phyloP scores from a whole-genome alignment of 176 grass and related monocot genomes.

The Oryza glumipatula region DNA sequence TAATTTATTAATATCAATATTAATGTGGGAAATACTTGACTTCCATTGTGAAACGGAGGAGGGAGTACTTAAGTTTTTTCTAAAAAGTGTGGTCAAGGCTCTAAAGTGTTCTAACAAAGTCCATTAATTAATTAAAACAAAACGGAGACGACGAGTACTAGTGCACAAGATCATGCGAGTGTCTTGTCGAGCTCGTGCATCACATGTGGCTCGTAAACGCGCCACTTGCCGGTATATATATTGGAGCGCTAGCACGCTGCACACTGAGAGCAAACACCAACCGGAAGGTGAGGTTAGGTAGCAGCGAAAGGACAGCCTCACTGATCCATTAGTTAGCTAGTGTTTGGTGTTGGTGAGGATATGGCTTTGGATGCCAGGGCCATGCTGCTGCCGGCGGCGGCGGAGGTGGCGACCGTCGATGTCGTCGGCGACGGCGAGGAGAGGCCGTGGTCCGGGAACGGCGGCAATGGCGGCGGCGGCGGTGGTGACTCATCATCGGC shows the following conservation, averaged over 20 bases:
- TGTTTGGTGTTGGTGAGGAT: background rate
- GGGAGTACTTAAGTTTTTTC: background rate
- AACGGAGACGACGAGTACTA: background rate
- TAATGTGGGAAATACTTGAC: no score
- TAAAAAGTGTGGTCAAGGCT: background rate
- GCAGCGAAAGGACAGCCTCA: background rate
- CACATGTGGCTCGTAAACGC: background rate
- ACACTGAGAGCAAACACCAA: background rate
- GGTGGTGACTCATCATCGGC: background rate
- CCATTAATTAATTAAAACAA: background rate
- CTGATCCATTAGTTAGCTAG: background rate
- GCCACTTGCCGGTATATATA: background rate
- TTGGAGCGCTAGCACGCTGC: background rate
- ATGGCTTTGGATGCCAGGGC: slow-evolving; percentile 44
- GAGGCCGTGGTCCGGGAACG: background rate
- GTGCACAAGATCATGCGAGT: background rate
- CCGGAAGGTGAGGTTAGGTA: background rate
- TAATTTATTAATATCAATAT: no score
- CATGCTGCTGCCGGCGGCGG: background rate
- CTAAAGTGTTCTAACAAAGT: background rate
- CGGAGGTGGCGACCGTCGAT: background rate
- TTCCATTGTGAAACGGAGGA: no score
- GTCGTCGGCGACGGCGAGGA: background rate
- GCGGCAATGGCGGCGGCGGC: background rate
- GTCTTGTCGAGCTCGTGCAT: background rate